Evolutionary conservation across 2,329 filamentous ascomycete species (phyloP).

Genomic region (Aspergillus glaucus): DNA sequence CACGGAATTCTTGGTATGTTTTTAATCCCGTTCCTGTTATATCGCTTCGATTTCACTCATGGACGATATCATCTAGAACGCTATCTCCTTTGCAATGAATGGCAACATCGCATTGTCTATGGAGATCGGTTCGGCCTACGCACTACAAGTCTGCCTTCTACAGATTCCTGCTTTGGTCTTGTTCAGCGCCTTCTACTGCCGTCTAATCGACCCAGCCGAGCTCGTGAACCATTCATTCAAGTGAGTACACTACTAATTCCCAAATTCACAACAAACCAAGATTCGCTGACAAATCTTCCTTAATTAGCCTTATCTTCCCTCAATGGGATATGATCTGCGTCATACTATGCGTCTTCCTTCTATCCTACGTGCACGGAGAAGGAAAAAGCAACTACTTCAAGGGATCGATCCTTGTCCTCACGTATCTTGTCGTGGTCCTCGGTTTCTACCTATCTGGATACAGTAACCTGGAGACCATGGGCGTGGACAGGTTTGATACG

Average conservation of each 20-base stretch:
- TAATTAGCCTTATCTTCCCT: constrained; percentile 73
- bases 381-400: constrained; percentile 99
- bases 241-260: constrained; percentile 28
- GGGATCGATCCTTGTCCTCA: constrained; percentile 86
- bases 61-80: constrained; percentile 56
- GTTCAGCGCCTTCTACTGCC: constrained; percentile 72
- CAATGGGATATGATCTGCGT: constrained; percentile 99
- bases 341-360: constrained; percentile 87
- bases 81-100: constrained; percentile 99
- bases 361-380: constrained; percentile 96
- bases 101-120: constrained; percentile 97
- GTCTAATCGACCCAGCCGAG: constrained; percentile 49
- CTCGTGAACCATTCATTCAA: constrained; percentile 49
- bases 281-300: constrained; percentile 9
- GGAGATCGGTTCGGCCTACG: constrained; percentile 98
- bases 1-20: constrained; percentile 83
- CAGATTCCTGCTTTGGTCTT: constrained; percentile 90
- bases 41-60: background rate
- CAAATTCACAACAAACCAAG: background rate
- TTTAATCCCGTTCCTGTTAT: background rate
- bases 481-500: constrained; percentile 43
- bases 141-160: constrained; percentile 87
- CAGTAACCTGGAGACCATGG: constrained; percentile 47
- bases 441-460: constrained; percentile 83
- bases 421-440: constrained; percentile 83